Base-by-base conservation (phyloP, 2,329 filamentous ascomycete species). In the Phyllosticta ampelicida region DNA sequence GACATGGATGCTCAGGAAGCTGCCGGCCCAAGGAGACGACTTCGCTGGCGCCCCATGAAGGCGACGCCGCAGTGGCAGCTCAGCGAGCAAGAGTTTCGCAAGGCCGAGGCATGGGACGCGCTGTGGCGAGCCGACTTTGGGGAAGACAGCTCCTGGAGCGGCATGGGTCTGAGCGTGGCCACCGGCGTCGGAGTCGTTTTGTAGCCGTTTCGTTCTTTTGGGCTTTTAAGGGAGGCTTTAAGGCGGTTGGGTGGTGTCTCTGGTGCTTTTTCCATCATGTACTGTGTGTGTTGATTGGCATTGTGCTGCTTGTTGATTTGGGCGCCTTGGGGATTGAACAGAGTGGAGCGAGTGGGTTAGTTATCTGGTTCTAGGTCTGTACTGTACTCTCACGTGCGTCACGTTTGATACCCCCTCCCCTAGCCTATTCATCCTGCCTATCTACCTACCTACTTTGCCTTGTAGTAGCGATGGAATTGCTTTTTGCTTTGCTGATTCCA, bases 281-380 rank as follows among this genome's bases (percentile, higher is more conserved):
- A 56, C 48, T 48, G 48, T 51, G 50, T 26, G 55, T 50, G n/a
- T 54, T 51, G 49, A 9, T 11, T 16, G 19, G 26, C 2, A 30
- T 26, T n/a, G 44, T 3, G 11, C n/a, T 2, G 13, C 19, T 19
- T 21, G 23, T 26, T 26, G 23, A 8, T 26, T 26, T 26, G 30
- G 18, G 18, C 36, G 26, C 1, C 5, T 5, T 48, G 21, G 11
- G 29, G 49, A 19, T 9, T 10, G 18, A 51, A 19, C 6, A 9
- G 18, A 48, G 16, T 49, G 65, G 86, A 96, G 91, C 87, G 96
- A 91, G 72, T 86, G 87, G 87, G 23, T 26, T 26, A 26, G 23
- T 26, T 26, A 8, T 26, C 23, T 26, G 23, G 23, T 26, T 26
- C 23, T 26, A 26, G 23, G 23, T 26, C 23, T 26, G 23, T 26